These are phyloP conservation scores for Paracoccidioides brasiliensis DNA, from an alignment of 2,329 filamentous ascomycete species.

Conservation along the genomic window DNA sequence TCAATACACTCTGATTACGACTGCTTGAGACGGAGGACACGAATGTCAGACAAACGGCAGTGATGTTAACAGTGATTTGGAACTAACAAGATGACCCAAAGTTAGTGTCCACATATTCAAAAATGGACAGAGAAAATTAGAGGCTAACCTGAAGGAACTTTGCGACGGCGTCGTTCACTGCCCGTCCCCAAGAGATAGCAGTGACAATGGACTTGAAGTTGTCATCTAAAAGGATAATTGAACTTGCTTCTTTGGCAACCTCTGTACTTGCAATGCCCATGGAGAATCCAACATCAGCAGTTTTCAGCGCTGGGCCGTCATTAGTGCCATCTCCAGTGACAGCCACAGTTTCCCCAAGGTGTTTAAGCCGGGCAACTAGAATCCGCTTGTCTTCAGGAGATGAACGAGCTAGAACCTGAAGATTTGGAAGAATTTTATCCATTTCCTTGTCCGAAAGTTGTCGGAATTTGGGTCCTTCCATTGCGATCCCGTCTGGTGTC, in stretches of 20 bases:
- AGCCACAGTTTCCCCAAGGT: slow-evolving; percentile 50
- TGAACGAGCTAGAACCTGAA: slow-evolving; percentile 53
- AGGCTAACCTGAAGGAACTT: slow-evolving; percentile 45
- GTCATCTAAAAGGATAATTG: slow-evolving; percentile 54
- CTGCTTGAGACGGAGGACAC: slow-evolving; percentile 65
- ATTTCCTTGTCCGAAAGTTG: slow-evolving; percentile 48
- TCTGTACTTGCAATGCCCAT: slow-evolving; percentile 57
- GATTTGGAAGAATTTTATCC: slow-evolving; percentile 43
- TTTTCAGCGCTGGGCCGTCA: slow-evolving; percentile 52
- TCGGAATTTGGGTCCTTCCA: slow-evolving; percentile 57
- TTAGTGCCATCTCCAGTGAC: slow-evolving; percentile 55
- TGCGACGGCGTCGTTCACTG: slow-evolving; percentile 54
- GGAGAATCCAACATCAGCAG: slow-evolving; percentile 54
- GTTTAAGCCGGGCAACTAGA: slow-evolving; percentile 47
- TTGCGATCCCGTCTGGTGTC: slow-evolving; percentile 44
- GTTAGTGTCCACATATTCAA: not conserved
- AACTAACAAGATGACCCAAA: slow-evolving; percentile 18
- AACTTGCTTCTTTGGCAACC: slow-evolving; percentile 55
- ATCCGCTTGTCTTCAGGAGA: slow-evolving; percentile 56
- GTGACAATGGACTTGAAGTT: slow-evolving; percentile 54
- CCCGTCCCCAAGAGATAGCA: slow-evolving; percentile 55
- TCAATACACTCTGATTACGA: slow-evolving; percentile 62
- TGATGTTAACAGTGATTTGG: slow-evolving; percentile 72
- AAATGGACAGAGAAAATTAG: not conserved
- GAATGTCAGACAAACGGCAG: slow-evolving; percentile 76